Base-by-base conservation (phyloP, 208 protist genomes). In the Dictyostelium gargantuum region DNA sequence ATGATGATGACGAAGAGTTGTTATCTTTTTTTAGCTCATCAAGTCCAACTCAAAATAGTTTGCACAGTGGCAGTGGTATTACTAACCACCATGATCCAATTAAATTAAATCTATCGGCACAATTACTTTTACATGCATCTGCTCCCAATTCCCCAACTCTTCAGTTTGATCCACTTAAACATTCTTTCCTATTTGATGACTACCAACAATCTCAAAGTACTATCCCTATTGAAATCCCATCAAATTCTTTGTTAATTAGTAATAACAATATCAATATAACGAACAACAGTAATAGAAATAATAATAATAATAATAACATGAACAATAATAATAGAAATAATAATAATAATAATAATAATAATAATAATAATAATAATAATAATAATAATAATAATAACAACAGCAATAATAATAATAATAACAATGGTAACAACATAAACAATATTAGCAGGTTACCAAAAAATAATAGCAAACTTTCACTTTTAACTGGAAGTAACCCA, bases 1-100 rank as follows among this genome's bases (percentile, higher is more conserved):
- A 72, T 80, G 84, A 91, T 46, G 84, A 91, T 19, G 84, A 91
- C 23, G 84, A 91, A 73, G 82, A 89, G 13, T 48, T 89, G 17
- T 42, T 89, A 29, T 89, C 82, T 19, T 89, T 77, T 38, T 79
- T 79, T 54, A 73, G 40, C 10, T n/a, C 9, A 29, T 73, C 58
- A 73, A 75, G 32, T 23, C 61, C 40, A 46, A n/a, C 63, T 8
- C 63, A 26, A 15, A 19, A 61, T n/a, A 10, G 54, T 61, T n/a
- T n/a, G n/a, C 44, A 48, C 17, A 50, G 38, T 48, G 48, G 23
- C 10, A 46, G 13, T 48, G 10, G 9, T 74, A 75, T 9, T 26
- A 44, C 0, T 38, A 40, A 38, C 15, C 13, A 48, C 8, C 11
- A 79, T 19, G 8, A 38, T 35, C 48, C 17, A 42, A 35, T 52